phyloP scores from a whole-genome alignment of 345 rosid species.

The Eucalyptus guilfoylei region DNA sequence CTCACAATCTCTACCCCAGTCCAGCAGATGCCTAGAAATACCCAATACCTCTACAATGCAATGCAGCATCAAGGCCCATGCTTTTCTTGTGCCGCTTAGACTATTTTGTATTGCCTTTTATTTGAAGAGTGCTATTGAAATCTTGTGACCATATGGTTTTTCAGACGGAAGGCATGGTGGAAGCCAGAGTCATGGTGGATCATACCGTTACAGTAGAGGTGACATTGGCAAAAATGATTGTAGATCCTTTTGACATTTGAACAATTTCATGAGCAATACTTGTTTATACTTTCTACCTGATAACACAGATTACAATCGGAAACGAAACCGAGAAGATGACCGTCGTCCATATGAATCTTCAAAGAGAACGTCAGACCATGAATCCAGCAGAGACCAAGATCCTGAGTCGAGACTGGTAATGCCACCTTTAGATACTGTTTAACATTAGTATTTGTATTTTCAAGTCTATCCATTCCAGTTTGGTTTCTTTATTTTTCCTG shows the following conservation, averaged over 20 bases:
- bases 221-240: background rate
- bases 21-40: background rate
- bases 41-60: background rate
- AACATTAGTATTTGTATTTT: too few species aligned
- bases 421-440: background rate
- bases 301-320: slow-evolving; percentile 57
- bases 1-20: background rate
- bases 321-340: slow-evolving; percentile 84
- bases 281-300: background rate
- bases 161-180: slow-evolving; percentile 82
- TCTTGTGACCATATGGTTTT: background rate
- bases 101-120: background rate
- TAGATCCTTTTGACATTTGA: background rate
- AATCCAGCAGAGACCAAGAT: slow-evolving; percentile 51
- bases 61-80: background rate
- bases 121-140: background rate
- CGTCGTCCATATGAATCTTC: slow-evolving; percentile 47
- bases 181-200: slow-evolving; percentile 57
- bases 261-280: background rate
- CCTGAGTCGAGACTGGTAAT: slow-evolving; percentile 63
- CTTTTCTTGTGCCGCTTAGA: background rate
- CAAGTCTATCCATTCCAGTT: background rate
- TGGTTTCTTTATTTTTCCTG: background rate
- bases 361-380: slow-evolving; percentile 59
- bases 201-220: slow-evolving; percentile 69